Evolutionary conservation across 176 grass and related monocot genomes (phyloP), one percentile per base, ranked within the genome.

Genomic region (Miscanthus lutarioriparius): DNA sequence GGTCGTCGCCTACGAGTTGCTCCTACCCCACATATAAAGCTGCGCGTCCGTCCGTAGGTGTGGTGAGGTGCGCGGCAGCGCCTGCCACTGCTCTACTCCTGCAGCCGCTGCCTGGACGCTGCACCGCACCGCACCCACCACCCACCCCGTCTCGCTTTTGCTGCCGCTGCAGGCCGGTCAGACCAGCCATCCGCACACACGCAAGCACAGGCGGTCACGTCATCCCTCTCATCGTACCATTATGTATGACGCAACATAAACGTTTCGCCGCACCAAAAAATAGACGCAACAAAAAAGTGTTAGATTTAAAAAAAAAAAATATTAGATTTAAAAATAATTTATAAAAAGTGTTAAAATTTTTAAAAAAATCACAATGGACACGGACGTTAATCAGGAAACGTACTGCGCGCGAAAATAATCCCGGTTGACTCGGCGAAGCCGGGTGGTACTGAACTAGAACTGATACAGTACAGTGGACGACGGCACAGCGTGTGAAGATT

Each of bases 111-210:
- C 6, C 48, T 4, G 16, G 19, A 32, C 40, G 22, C 56, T 0
- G 26, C 26, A 48, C 77, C 22, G n/a, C n/a, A n/a, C n/a, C n/a
- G 66, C 47, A 54, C 80, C 79, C 43, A 36, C 63, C 78, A 80
- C 62, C 40, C 38, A 19, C 58, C 30, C 7, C 74, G 8, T 19
- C 19, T 14, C 13, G 28, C 27, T 30, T 28, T 33, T 38, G 54
- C 66, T 66, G 76, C 77, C 22, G 64, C 40, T 35, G 79, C 32
- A 26, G 47, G 47, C 79, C 47, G 48, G 66, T 71, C 79, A 82
- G 79, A 70, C 65, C 48, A 71, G 53, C 20, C 49, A 53, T 17
- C 5, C 49, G 14, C 33, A 3, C 33, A 30, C n/a, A n/a, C n/a
- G n/a, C n/a, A n/a, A n/a, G n/a, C n/a, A n/a, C n/a, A n/a, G n/a